phyloP scores from a whole-genome alignment of 176 grass and related monocot species.

The Panicum miliaceum region DNA sequence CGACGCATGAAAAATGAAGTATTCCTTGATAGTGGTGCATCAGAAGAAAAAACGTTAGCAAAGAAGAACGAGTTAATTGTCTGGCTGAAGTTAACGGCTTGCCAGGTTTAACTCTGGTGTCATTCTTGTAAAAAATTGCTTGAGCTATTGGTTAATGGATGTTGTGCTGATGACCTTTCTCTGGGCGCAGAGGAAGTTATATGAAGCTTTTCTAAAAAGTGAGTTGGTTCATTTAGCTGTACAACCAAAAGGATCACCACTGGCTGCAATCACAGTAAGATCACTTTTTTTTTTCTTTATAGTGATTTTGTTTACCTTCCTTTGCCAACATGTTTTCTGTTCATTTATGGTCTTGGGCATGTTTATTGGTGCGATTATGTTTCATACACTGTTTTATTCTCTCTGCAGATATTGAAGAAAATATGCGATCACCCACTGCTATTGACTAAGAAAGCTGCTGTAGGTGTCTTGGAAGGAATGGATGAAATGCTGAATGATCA shows the following conservation, averaged over 20 bases:
- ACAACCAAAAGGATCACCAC: conserved; percentile 57
- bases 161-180: conserved; percentile 26
- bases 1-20: conserved; percentile 87
- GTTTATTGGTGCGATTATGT: conserved; percentile 13
- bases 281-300: conserved; percentile 26
- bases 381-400: conserved; percentile 22
- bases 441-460: conserved; percentile 79
- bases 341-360: neutral
- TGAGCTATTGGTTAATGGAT: conserved; percentile 18
- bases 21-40: conserved; percentile 49
- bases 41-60: conserved; percentile 51
- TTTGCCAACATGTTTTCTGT: conserved; percentile 23
- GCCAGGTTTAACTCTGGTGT: conserved; percentile 60
- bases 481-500: conserved; percentile 71
- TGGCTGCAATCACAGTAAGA: conserved; percentile 80
- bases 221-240: conserved; percentile 67
- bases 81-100: conserved; percentile 84
- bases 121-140: conserved; percentile 19
- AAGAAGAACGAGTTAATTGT: conserved; percentile 88
- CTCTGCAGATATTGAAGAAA: conserved; percentile 87
- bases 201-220: conserved; percentile 94
- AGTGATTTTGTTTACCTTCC: conserved; percentile 22
- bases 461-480: conserved; percentile 83
- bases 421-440: conserved; percentile 92
- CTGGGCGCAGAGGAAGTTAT: conserved; percentile 77